A percentile compares a stretch with the other conserved stretches of the same genome.
These are phyloP conservation scores for Pythium dissimile DNA, from an alignment of 352 stramenopile species.

Conservation along the genomic window DNA sequence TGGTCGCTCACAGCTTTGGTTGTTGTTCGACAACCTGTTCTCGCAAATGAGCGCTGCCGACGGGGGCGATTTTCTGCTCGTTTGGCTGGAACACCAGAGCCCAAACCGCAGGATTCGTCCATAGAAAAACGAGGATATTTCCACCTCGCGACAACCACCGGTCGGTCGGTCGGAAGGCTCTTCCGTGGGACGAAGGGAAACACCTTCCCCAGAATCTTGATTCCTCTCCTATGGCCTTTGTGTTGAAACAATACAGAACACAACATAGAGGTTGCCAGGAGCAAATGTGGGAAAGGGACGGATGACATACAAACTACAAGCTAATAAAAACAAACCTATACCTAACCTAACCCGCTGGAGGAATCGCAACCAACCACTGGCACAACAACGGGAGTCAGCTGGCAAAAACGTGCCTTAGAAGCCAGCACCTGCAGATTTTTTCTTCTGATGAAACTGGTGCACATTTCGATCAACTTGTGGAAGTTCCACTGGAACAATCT, in stretches of 20 bases:
- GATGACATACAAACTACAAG: conserved; percentile 8
- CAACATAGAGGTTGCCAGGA: conserved; percentile 9
- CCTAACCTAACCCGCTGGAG: conserved; percentile 11
- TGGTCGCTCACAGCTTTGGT: conserved; percentile 5
- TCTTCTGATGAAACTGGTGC: background rate
- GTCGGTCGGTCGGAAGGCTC: conserved; percentile 20
- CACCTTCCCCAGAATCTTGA: background rate
- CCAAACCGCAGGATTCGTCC: background rate
- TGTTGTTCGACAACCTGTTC: conserved; percentile 20
- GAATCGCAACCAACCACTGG: conserved; percentile 23
- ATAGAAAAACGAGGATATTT: conserved; percentile 25
- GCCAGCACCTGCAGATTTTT: background rate
- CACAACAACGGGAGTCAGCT: background rate
- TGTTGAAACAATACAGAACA: conserved; percentile 24
- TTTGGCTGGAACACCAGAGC: background rate
- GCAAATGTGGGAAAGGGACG: background rate
- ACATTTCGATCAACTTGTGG: background rate
- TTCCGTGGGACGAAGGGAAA: conserved; percentile 1
- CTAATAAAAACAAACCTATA: conserved; percentile 10
- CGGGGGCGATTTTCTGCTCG: background rate
- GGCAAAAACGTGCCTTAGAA: background rate
- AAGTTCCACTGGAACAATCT: background rate
- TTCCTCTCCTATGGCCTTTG: background rate
- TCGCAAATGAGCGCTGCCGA: conserved; percentile 8
- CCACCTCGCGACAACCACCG: conserved; percentile 18